Evolutionary conservation across 78 protist genomes (phyloP).

Genomic region (Polysphondylium violaceum): DNA sequence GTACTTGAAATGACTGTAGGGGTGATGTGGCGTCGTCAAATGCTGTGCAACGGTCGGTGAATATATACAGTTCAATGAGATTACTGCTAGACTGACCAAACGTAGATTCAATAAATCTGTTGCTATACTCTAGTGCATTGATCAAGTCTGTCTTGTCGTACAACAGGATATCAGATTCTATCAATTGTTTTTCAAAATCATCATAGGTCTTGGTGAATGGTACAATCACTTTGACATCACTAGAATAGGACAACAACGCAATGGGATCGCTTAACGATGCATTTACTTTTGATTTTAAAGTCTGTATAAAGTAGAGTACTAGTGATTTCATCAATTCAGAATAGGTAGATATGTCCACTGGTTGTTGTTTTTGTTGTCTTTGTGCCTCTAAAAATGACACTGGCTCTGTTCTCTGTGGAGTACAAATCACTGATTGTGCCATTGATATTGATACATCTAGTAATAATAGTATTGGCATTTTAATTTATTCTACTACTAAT

Average conservation of each 20-base stretch:
- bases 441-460: slow-evolving; percentile 28
- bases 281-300: slow-evolving; percentile 9
- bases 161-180: slow-evolving; percentile 16
- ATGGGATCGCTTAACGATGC: slow-evolving; percentile 28
- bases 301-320: neutral
- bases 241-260: slow-evolving; percentile 43
- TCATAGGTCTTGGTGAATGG: slow-evolving; percentile 30
- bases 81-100: slow-evolving; percentile 13
- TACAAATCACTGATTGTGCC: slow-evolving; percentile 12
- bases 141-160: slow-evolving; percentile 18
- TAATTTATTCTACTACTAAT: too few species aligned
- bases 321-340: slow-evolving; percentile 24
- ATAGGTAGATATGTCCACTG: slow-evolving; percentile 2
- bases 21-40: neutral
- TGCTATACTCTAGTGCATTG: slow-evolving; percentile 12
- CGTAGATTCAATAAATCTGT: neutral
- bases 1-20: slow-evolving; percentile 14
- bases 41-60: slow-evolving; percentile 46
- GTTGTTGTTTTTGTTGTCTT: too few species aligned
- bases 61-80: slow-evolving; percentile 31
- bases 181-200: neutral
- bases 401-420: neutral
- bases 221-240: slow-evolving; percentile 1
- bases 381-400: too few species aligned
- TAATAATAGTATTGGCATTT: slow-evolving; percentile 20